Evolutionary conservation across 495 filamentous ascomycete species (phyloP), one percentile per base, ranked within the genome.

Genomic region (Penicillium salamii): DNA sequence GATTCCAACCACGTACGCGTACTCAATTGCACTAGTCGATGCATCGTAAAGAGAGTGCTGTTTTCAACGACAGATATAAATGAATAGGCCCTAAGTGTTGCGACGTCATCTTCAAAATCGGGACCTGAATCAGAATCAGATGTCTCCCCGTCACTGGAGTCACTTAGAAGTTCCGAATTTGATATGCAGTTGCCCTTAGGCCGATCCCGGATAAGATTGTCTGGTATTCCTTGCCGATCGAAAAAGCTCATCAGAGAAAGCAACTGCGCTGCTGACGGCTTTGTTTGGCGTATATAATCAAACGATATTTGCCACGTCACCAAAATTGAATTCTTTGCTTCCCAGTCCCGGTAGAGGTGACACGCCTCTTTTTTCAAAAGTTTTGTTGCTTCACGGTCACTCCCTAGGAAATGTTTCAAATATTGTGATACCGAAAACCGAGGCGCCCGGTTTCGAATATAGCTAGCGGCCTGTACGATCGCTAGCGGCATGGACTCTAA

Each of bases 401-500:
- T 45, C 31, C 14, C 9, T 15, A 12, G 57, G 42, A 75, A 76
- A 7, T 65, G 44, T 32, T 62, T 32, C 0, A 76, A 45, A 49
- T 79, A 78, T 40, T 64, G 44, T 42, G 45, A 28, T 36, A 67
- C 49, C 9, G 58, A 61, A 35, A 14, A 33, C 4, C 64, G 40
- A 13, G 61, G 62, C 36, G 46, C 46, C 26, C 56, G 45, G 28
- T 59, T 49, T n/a, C 12, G 46, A 36, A 80, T 78, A 54, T 75
- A 80, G 12, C 61, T 66, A 5, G 71, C 71, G 3, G 74, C 74
- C 52, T 80, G 75, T 9, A 61, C 63, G 20, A 79, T 78, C 7
- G 77, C 75, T 9, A 80, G 68, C 17, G 78, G 74, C 48, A 80
- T 66, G 37, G 52, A 65, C 12, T 76, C 74, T 1, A 80, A 67